Percentiles rank a stretch among this genome's conserved stretches.
phyloP scores from a whole-genome alignment of 352 stramenopile genomes.

The Aphanomyces invadans region DNA sequence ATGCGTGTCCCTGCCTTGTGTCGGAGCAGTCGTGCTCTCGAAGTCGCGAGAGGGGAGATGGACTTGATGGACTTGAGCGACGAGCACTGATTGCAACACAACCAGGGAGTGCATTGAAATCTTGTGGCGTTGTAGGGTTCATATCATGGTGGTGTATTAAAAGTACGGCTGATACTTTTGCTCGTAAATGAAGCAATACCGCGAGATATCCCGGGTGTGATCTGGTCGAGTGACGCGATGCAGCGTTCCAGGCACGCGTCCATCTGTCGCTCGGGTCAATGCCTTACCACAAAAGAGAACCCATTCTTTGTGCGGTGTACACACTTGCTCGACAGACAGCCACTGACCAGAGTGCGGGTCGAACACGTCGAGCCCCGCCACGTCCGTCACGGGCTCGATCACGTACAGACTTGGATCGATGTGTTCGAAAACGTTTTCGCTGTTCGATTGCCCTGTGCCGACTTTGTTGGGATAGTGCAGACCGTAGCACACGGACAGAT shows the following conservation, averaged over 20 bases:
- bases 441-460: conserved; percentile 42
- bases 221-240: conserved; percentile 41
- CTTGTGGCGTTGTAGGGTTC: too few relatives aligned
- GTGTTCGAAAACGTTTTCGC: conserved; percentile 58
- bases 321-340: conserved; percentile 44
- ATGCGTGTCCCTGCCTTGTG: too few relatives aligned
- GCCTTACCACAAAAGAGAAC: conserved; percentile 54
- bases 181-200: conserved; percentile 60
- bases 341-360: conserved; percentile 45
- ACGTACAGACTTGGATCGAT: conserved; percentile 55
- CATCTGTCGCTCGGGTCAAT: conserved; percentile 37
- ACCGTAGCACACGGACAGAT: conserved; percentile 57
- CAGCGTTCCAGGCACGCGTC: conserved; percentile 42
- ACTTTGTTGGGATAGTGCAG: conserved; percentile 52
- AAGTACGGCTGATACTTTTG: conserved; percentile 56
- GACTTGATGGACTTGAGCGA: too few relatives aligned
- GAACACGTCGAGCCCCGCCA: conserved; percentile 51
- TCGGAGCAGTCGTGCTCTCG: too few relatives aligned
- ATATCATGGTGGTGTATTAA: too few relatives aligned
- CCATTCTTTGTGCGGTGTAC: conserved; percentile 43
- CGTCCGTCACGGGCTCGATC: conserved; percentile 43
- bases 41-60: too few relatives aligned
- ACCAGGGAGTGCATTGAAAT: too few relatives aligned
- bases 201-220: conserved; percentile 25
- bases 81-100: too few relatives aligned